Evolutionary conservation across 306 rosid genomes (phyloP).

Genomic region (Alnus rubra): DNA sequence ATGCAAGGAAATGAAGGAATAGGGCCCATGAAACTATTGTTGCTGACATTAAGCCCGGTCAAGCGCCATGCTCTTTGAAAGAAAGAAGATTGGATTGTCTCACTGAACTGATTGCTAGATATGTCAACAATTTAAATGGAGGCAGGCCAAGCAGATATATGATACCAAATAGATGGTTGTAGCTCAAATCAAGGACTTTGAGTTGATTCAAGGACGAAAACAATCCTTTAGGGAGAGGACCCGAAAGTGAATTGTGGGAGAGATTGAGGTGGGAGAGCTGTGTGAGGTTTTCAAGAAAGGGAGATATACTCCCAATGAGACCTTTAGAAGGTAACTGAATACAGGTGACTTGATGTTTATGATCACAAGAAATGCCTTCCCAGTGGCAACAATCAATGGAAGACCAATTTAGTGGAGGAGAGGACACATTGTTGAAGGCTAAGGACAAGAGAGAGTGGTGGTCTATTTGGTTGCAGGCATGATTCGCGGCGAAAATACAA

Average conservation of each 20-base stretch:
- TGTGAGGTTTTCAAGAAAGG: not conserved
- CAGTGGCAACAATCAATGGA: not conserved
- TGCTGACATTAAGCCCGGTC: not conserved
- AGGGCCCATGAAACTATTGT: not conserved
- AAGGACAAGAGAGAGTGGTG: not conserved
- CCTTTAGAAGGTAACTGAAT: not conserved
- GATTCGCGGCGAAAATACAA: not conserved
- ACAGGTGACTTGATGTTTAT: not conserved
- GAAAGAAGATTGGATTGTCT: not conserved
- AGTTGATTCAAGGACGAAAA: not conserved
- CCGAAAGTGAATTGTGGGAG: not conserved
- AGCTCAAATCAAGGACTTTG: slow-evolving; percentile 14
- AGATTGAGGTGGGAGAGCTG: not conserved
- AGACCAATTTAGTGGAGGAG: not conserved
- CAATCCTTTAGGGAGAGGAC: not conserved
- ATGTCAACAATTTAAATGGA: not conserved
- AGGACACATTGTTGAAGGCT: not conserved
- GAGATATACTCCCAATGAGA: not conserved
- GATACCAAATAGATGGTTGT: slow-evolving; percentile 2
- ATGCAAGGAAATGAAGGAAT: not conserved
- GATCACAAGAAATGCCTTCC: not conserved
- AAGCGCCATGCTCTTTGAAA: not conserved
- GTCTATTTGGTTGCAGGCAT: not conserved
- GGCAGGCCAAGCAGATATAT: not conserved
- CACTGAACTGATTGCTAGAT: slow-evolving; percentile 7